Evolutionary conservation across 306 rosid species (phyloP).

Genomic region (Adenanthera pavonina): DNA sequence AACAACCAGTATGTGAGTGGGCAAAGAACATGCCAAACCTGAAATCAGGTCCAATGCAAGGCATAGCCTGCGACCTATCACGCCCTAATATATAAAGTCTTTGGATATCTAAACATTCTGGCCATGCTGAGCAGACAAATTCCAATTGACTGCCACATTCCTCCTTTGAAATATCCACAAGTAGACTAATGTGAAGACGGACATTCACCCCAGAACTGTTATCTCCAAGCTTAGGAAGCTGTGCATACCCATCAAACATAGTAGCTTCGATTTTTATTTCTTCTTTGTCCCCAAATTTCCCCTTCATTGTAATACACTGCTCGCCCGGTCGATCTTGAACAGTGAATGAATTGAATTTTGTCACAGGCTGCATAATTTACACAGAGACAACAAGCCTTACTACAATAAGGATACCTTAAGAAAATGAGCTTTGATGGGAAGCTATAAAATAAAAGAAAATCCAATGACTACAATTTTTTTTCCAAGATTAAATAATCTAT

Average conservation of each 20-base stretch:
- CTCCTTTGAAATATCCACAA: slow-evolving; percentile 74
- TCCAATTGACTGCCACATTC: slow-evolving; percentile 54
- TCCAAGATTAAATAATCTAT: not conserved
- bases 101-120: slow-evolving; percentile 63
- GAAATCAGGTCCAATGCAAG: slow-evolving; percentile 80
- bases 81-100: slow-evolving; percentile 58
- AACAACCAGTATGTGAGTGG: slow-evolving; percentile 1
- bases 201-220: slow-evolving; percentile 58
- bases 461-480: not conserved
- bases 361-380: slow-evolving; percentile 55
- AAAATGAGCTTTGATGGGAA: not conserved
- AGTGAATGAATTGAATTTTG: slow-evolving; percentile 61
- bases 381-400: not conserved
- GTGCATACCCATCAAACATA: slow-evolving; percentile 75
- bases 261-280: slow-evolving; percentile 76
- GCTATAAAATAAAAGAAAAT: not conserved
- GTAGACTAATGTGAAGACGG: slow-evolving; percentile 69
- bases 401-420: not conserved
- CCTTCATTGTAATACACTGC: slow-evolving; percentile 66
- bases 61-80: slow-evolving; percentile 47
- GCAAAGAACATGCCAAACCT: slow-evolving; percentile 47
- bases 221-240: slow-evolving; percentile 59
- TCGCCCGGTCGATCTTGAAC: slow-evolving; percentile 77
- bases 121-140: slow-evolving; percentile 89
- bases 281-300: slow-evolving; percentile 66